Evolutionary conservation across 2,329 filamentous ascomycete species (phyloP).

Genomic region (Bipolaris bicolor): DNA sequence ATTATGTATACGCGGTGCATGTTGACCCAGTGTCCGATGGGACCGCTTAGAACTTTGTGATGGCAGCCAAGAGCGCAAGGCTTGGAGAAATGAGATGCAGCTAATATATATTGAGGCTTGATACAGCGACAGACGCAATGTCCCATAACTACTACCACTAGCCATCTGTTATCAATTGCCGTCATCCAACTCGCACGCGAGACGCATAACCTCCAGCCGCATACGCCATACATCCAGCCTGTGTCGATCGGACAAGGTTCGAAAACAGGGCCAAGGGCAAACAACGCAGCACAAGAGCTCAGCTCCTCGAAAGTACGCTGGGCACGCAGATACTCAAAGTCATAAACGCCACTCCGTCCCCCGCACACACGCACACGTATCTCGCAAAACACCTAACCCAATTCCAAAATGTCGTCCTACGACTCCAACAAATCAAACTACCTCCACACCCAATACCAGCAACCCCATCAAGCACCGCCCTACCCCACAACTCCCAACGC

Average conservation of each 20-base stretch:
- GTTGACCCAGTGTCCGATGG: constrained; percentile 8
- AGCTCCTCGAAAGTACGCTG: no score
- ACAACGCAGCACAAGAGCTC: background rate
- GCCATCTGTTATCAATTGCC: background rate
- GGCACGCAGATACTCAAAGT: background rate
- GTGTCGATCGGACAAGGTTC: constrained; percentile 16
- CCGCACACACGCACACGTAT: background rate
- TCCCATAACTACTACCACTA: background rate
- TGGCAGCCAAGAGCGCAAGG: background rate
- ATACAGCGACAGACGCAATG: background rate
- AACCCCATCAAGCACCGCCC: constrained; percentile 18
- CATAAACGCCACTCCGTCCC: constrained; percentile 6
- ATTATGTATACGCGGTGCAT: constrained; percentile 12
- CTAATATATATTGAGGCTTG: background rate
- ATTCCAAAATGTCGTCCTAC: constrained; percentile 31
- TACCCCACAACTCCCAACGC: constrained; percentile 20
- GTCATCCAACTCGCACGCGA: background rate
- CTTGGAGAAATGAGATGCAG: background rate
- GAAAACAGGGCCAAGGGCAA: constrained; percentile 7
- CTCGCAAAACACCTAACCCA: background rate
- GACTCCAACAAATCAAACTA: constrained; percentile 26
- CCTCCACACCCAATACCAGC: constrained; percentile 19
- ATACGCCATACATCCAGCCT: constrained; percentile 17
- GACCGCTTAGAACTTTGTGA: constrained; percentile 10
- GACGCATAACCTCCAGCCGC: constrained; percentile 1